Base-by-base conservation (phyloP, 2,329 filamentous ascomycete genomes). In the Curvularia hawaiiensis region DNA sequence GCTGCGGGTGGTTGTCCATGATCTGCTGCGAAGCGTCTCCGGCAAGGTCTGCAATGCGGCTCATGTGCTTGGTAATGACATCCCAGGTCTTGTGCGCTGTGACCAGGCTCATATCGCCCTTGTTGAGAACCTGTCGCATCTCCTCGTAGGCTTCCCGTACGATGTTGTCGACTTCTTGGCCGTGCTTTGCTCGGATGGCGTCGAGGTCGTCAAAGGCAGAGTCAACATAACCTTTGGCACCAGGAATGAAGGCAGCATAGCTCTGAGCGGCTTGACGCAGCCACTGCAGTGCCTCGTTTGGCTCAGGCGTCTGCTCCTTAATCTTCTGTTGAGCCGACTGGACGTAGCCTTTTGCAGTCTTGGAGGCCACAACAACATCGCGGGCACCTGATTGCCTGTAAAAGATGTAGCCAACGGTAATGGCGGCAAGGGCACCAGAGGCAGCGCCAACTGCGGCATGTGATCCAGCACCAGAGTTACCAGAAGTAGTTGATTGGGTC, bases 181-280 rank as follows among this genome's bases (percentile, higher is more conserved):
- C 81, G 73, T 92, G 88, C 69, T 88, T 88, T 62, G 84, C 76
- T 44, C 86, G 84, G 30, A 92, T 81, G 31, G 82, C 84, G 48
- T 92, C 89, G 43, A 90, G 79, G 64, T 92, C 89, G 24, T 88
- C 80, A 75, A 92, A 93, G 0, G 84, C 85, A 1, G 80, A 76
- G 69, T 92, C 88, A 47, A 92, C 84, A 66, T 90, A 91, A 46
- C 81, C 77, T 30, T 84, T 83, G 2, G 87, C 89, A 12, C 90
- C 90, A 0, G 90, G 90, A 30, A 93, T 84, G 81, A 88, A 90
- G 3, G 79, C 80, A 2, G 88, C 88, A 69, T 92, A 92, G 24
- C 86, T 86, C 70, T 85, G 86, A 28, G 86, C 85, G 12, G 88
- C 86, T 56, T 86, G 79, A 67, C 86, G 86, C 59, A 92, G 83